These are phyloP conservation scores for Grosmannia penicillata DNA, from an alignment of 2,329 filamentous ascomycete species.

Conservation along the genomic window DNA sequence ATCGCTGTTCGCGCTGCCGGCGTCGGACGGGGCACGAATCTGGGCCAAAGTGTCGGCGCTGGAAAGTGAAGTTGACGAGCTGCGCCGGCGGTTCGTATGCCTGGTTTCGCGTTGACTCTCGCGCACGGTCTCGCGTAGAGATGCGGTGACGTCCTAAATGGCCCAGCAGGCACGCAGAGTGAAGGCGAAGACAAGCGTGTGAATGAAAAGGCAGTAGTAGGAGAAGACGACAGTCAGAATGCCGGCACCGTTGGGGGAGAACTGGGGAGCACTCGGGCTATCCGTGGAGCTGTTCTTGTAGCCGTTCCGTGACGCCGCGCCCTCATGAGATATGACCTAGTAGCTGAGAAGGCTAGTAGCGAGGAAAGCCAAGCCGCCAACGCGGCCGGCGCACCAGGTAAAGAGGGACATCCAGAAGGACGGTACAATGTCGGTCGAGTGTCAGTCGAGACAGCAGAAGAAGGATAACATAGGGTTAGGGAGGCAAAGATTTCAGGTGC, in stretches of 20 bases:
- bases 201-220: slow-evolving; percentile 51
- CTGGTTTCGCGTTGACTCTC: slow-evolving; percentile 31
- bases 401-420: slow-evolving; percentile 34
- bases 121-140: slow-evolving; percentile 29
- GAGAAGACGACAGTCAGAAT: slow-evolving; percentile 40
- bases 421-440: slow-evolving; percentile 1
- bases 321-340: slow-evolving; percentile 39
- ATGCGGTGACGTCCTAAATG: slow-evolving; percentile 39
- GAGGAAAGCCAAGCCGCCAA: slow-evolving; percentile 40
- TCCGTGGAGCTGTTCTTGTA: slow-evolving; percentile 27
- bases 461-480: neutral
- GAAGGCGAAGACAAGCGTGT: slow-evolving; percentile 48
- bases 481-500: too few species aligned
- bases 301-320: slow-evolving; percentile 25
- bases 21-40: slow-evolving; percentile 29
- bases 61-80: slow-evolving; percentile 38
- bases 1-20: slow-evolving; percentile 36
- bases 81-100: slow-evolving; percentile 29
- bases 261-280: slow-evolving; percentile 19
- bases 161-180: slow-evolving; percentile 48
- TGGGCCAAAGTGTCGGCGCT: slow-evolving; percentile 39
- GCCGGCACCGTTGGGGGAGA: slow-evolving; percentile 26
- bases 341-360: slow-evolving; percentile 32
- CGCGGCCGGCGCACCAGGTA: slow-evolving; percentile 36
- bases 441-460: neutral